These are phyloP conservation scores for Exophiala xenobiotica DNA, from an alignment of 2,329 filamentous ascomycete genomes.

Conservation along the genomic window DNA sequence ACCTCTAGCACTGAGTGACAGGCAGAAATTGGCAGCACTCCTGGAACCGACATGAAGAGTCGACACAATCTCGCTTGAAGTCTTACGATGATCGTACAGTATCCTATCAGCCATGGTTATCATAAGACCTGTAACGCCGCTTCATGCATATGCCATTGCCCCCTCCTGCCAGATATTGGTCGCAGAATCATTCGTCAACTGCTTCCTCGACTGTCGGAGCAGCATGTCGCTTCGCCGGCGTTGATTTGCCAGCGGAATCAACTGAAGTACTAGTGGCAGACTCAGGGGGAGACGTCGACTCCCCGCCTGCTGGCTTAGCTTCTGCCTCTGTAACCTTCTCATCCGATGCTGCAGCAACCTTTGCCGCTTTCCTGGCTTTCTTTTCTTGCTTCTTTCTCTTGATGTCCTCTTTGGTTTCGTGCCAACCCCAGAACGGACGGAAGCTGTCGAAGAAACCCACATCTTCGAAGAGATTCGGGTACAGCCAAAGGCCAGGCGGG, in stretches of 20 bases:
- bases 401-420: conserved; percentile 64
- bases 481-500: conserved; percentile 92
- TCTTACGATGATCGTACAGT: conserved; percentile 1
- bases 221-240: conserved; percentile 28
- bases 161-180: no score
- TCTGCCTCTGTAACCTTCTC: conserved; percentile 11
- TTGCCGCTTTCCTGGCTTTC: conserved; percentile 34
- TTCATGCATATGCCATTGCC: conserved; percentile 4
- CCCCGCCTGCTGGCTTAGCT: conserved; percentile 30
- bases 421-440: conserved; percentile 95
- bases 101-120: background rate
- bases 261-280: conserved; percentile 32
- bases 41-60: conserved; percentile 39
- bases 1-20: no score
- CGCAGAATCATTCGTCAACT: conserved; percentile 29
- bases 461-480: conserved; percentile 96
- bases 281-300: conserved; percentile 14
- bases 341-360: conserved; percentile 15
- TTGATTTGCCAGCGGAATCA: conserved; percentile 36
- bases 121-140: conserved; percentile 6
- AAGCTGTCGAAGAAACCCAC: conserved; percentile 98
- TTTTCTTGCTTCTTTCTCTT: conserved; percentile 51
- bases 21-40: conserved; percentile 38
- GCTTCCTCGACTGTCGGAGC: conserved; percentile 32
- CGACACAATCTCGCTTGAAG: background rate